Percentiles rank a stretch among this genome's conserved stretches.
phyloP scores from a whole-genome alignment of 1,284 basidiomycete genomes.

The Ceratobasidium sp. region DNA sequence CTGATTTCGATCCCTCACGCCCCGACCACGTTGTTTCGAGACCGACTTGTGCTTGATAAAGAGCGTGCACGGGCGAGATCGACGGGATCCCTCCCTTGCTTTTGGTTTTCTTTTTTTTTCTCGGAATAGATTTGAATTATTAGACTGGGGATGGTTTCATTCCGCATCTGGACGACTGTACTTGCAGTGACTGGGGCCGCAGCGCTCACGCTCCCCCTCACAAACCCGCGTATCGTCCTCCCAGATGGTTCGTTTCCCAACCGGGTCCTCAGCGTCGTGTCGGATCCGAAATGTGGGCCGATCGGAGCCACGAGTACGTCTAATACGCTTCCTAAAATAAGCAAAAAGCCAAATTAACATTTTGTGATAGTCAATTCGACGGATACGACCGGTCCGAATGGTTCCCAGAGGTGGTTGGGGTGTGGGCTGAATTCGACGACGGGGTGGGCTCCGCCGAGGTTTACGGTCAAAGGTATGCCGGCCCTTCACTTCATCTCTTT shows the following conservation, averaged over 20 bases:
- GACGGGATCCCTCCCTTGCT: background rate
- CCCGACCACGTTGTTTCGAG: conserved; percentile 29
- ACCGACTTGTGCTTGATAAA: conserved; percentile 17
- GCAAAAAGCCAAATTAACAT: conserved; percentile 20
- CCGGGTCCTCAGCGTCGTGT: conserved; percentile 47
- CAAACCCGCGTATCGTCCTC: background rate
- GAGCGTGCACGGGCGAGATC: background rate
- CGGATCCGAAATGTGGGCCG: conserved; percentile 59
- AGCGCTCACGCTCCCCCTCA: conserved; percentile 5
- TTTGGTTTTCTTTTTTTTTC: background rate
- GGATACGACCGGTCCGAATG: conserved; percentile 75
- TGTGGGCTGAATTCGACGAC: conserved; percentile 70
- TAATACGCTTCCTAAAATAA: background rate
- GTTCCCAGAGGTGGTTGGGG: conserved; percentile 80
- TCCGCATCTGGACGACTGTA: background rate
- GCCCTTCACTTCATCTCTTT: background rate
- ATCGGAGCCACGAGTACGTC: conserved; percentile 65
- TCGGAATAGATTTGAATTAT: conserved; percentile 17
- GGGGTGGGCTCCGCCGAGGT: conserved; percentile 72
- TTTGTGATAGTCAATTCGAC: conserved; percentile 63
- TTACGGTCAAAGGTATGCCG: conserved; percentile 61
- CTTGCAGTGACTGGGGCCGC: conserved; percentile 5
- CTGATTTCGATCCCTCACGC: conserved; percentile 19
- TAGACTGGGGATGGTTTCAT: conserved; percentile 17
- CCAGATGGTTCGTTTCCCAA: background rate